phyloP scores from a whole-genome alignment of 768 basidiomycete species.

The Mycena rebaudengoi region DNA sequence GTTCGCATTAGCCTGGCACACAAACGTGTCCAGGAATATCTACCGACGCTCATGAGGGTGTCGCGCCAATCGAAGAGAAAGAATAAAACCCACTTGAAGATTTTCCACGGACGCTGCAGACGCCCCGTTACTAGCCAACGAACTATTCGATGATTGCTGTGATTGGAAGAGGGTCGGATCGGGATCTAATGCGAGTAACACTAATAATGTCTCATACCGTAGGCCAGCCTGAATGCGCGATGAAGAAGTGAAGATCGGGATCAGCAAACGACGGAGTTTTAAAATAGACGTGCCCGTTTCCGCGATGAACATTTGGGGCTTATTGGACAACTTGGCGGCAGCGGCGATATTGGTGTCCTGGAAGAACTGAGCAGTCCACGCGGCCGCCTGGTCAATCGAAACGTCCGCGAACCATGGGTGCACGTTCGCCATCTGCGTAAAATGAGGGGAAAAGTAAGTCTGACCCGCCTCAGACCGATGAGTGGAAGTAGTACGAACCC shows the following conservation, averaged over 20 bases:
- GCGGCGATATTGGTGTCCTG: conserved; percentile 63
- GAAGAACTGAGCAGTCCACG: conserved; percentile 88
- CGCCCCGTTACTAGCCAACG: conserved; percentile 72
- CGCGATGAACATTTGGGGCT: conserved; percentile 88
- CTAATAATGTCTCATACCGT: conserved; percentile 61
- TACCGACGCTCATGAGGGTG: conserved; percentile 39
- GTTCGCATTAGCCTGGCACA: conserved; percentile 87
- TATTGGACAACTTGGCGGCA: conserved; percentile 70
- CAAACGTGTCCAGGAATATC: conserved; percentile 85
- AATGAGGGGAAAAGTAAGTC: too few species aligned
- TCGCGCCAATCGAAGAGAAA: background rate
- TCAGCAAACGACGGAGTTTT: background rate
- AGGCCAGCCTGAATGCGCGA: conserved; percentile 73
- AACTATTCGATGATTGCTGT: conserved; percentile 66
- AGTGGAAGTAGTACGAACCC: conserved; percentile 47
- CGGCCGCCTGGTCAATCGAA: conserved; percentile 69
- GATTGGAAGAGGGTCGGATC: background rate
- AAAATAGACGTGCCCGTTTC: conserved; percentile 71
- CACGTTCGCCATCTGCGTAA: conserved; percentile 91
- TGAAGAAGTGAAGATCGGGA: background rate
- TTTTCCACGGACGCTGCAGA: conserved; percentile 67
- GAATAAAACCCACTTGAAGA: conserved; percentile 55
- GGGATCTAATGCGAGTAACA: background rate
- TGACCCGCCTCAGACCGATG: background rate
- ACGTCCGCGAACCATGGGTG: conserved; percentile 95